Conservation (phyloP, 106 monocot species). For the Platanthera zijinensis region DNA sequence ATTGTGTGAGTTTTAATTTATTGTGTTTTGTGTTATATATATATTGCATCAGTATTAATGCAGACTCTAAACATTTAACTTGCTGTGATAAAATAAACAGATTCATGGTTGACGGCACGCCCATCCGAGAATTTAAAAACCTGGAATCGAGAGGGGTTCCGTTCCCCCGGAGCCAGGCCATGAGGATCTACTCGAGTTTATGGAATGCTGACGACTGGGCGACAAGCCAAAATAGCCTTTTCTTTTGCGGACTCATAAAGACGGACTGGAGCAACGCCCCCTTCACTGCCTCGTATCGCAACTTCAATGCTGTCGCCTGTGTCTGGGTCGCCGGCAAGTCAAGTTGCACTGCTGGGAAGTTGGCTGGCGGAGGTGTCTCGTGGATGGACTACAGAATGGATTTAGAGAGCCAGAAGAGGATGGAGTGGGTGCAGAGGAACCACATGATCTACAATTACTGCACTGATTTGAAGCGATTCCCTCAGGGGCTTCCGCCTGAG, state of each 20-base stretch:
- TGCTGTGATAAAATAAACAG: not conserved
- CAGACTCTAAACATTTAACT: not conserved
- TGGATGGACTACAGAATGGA: slow-evolving; percentile 11
- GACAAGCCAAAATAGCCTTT: too few relatives aligned
- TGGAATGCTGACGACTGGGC: slow-evolving; percentile 26
- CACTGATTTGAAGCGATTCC: slow-evolving; percentile 10
- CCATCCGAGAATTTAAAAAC: slow-evolving; percentile 15
- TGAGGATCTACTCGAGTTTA: slow-evolving; percentile 17
- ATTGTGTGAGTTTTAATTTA: slow-evolving; percentile 15
- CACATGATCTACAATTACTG: slow-evolving; percentile 22
- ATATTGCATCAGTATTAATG: not conserved
- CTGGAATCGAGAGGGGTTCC: not conserved
- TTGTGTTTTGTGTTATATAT: not conserved
- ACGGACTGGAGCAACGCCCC: slow-evolving; percentile 21
- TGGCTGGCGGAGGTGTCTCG: not conserved
- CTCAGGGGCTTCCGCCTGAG: not conserved
- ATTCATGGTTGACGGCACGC: slow-evolving; percentile 17
- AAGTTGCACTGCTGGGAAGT: not conserved
- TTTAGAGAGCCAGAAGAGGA: not conserved
- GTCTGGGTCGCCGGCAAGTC: slow-evolving; percentile 2
- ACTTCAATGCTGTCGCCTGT: slow-evolving; percentile 12
- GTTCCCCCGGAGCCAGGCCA: slow-evolving; percentile 7
- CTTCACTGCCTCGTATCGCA: slow-evolving; percentile 20
- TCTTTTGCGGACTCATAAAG: slow-evolving; percentile 21
- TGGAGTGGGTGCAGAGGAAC: slow-evolving; percentile 14